Evolutionary conservation across 345 rosid genomes (phyloP), one percentile per base, ranked within the genome.

Genomic region (Eucalyptus shirleyi): DNA sequence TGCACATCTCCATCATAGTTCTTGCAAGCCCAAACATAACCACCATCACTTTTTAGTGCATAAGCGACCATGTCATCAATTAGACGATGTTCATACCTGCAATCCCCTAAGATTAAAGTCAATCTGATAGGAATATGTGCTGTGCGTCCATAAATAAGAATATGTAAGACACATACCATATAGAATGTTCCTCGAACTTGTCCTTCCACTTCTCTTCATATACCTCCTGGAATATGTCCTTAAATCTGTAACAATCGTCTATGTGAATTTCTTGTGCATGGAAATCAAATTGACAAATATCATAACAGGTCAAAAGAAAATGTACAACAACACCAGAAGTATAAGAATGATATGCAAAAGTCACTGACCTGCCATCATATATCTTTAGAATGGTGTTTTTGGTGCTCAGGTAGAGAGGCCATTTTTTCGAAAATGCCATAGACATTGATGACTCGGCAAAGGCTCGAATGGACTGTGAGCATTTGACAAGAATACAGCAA

Each of bases 11-110:
- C 99, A 51, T 98, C 99, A 37, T 98, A 98, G 91, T 98, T 98
- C 94, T 98, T 98, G 95, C 99, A 98, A 32, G 99, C 98, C 99
- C 99, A 98, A 19, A 96, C 98, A 95, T 97, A 98, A 90, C 99
- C 99, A 42, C 99, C 99, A 87, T 96, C 99, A 87, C 99, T 98
- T 94, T 98, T 98, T 86, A 98, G 4, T 30, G 96, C 98, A 92
- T 98, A 98, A 88, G 99, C 99, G 77, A 98, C 99, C 99, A 98
- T 98, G 91, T 98, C 99, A 93, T 98, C 99, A 81, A 98, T 98
- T 87, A 98, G 90, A n/a, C 99, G 98, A 89, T 98, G 99, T 93
- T 97, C 99, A 89, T 98, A 98, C 99, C 99, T 98, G 89, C 89
- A 72, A 55, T n/a, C 81, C 53, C 80, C 56, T 50, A 51, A 72